Evolutionary conservation across 2,329 filamentous ascomycete genomes (phyloP).

Genomic region (Xylariaceae sp.): DNA sequence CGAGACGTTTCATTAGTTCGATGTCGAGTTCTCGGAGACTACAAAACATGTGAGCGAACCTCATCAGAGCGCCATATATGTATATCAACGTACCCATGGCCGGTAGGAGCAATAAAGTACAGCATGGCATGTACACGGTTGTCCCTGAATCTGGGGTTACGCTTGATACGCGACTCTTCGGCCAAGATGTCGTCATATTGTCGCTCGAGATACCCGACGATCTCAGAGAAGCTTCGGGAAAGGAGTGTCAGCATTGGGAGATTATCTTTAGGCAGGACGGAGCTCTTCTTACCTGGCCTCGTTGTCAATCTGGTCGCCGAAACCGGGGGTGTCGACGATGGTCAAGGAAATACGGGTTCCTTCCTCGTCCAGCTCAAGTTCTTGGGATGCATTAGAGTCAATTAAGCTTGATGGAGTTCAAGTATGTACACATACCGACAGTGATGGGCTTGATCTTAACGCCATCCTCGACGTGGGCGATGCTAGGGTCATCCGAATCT

Average conservation of each 20-base stretch:
- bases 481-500: constrained; percentile 83
- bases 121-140: constrained; percentile 97
- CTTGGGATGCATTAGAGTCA: constrained; percentile 40
- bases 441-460: constrained; percentile 99
- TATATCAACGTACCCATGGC: constrained; percentile 67
- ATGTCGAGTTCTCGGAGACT: constrained; percentile 98
- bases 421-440: constrained; percentile 62
- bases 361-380: constrained; percentile 95
- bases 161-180: constrained; percentile 99
- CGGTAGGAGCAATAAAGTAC: constrained; percentile 98
- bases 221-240: constrained; percentile 76
- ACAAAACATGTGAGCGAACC: constrained; percentile 20
- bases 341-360: constrained; percentile 96
- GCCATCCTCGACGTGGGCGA: constrained; percentile 89
- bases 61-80: neutral
- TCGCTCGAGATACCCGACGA: constrained; percentile 95
- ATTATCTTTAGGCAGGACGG: neutral
- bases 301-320: constrained; percentile 98
- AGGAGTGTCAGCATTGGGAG: neutral
- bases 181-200: constrained; percentile 99
- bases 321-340: constrained; percentile 96
- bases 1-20: constrained; percentile 98
- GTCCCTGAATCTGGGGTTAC: constrained; percentile 98
- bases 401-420: neutral
- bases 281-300: constrained; percentile 70